Conservation (phyloP, 2,329 filamentous ascomycete species). For the Xylaria sp. region DNA sequence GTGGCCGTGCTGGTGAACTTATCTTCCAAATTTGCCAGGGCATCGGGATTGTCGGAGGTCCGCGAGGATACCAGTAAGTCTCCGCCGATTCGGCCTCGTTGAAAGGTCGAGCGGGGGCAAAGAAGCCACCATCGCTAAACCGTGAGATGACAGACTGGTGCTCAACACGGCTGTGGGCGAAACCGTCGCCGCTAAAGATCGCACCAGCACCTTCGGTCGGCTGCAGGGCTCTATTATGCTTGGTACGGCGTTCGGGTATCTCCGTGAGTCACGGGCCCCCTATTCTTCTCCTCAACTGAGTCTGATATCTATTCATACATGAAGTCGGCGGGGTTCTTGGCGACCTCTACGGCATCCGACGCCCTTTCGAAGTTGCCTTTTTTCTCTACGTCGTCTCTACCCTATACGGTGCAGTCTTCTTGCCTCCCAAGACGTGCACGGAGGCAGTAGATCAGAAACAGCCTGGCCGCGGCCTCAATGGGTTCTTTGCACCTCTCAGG, state of each 20-base stretch:
- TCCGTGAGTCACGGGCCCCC: slow-evolving; percentile 55
- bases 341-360: slow-evolving; percentile 70
- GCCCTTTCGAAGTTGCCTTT: slow-evolving; percentile 73
- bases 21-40: slow-evolving; percentile 75
- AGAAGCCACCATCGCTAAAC: neutral
- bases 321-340: slow-evolving; percentile 72
- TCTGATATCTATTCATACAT: neutral
- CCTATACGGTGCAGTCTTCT: slow-evolving; percentile 54
- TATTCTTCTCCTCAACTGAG: neutral
- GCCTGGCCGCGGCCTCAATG: slow-evolving; percentile 55
- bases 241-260: slow-evolving; percentile 71
- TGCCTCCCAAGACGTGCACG: slow-evolving; percentile 53
- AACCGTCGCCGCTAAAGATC: slow-evolving; percentile 66
- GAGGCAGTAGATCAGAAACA: slow-evolving; percentile 38
- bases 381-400: slow-evolving; percentile 63
- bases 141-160: slow-evolving; percentile 57
- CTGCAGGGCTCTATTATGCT: slow-evolving; percentile 76
- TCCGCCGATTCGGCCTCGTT: neutral
- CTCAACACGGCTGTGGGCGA: slow-evolving; percentile 77
- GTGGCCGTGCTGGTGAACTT: slow-evolving; percentile 71
- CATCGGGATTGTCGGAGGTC: slow-evolving; percentile 75
- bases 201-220: slow-evolving; percentile 72
- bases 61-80: slow-evolving; percentile 69
- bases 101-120: neutral
- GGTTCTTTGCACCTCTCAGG: slow-evolving; percentile 72